A percentile compares a stretch with the other conserved stretches of the same genome.
These are phyloP conservation scores for Irpex sp. DNA, from an alignment of 1,284 basidiomycete species.

Conservation along the genomic window DNA sequence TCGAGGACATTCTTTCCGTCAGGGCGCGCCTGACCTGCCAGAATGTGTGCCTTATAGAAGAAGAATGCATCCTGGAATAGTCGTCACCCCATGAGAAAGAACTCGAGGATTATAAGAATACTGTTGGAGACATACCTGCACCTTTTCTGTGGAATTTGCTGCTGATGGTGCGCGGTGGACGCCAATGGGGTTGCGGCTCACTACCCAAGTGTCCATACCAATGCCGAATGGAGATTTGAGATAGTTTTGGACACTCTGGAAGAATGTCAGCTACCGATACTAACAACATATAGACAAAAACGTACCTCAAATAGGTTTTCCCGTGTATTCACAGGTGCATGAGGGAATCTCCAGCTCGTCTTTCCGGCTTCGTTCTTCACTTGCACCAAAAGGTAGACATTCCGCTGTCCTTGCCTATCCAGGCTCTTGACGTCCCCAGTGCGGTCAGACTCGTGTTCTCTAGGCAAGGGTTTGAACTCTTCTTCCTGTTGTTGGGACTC, in stretches of 20 bases:
- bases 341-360: slow-evolving; percentile 78
- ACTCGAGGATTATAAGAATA: not conserved
- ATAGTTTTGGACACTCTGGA: slow-evolving; percentile 21
- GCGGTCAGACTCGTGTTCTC: slow-evolving; percentile 61
- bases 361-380: slow-evolving; percentile 44
- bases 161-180: slow-evolving; percentile 47
- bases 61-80: slow-evolving; percentile 41
- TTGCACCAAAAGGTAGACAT: slow-evolving; percentile 81
- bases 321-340: slow-evolving; percentile 57
- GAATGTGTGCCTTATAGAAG: slow-evolving; percentile 82
- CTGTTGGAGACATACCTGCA: slow-evolving; percentile 1
- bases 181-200: slow-evolving; percentile 72
- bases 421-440: slow-evolving; percentile 67
- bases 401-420: slow-evolving; percentile 80
- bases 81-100: not conserved
- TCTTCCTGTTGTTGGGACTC: slow-evolving; percentile 46
- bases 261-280: not conserved
- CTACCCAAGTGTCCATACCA: slow-evolving; percentile 81
- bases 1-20: slow-evolving; percentile 54
- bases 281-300: slow-evolving; percentile 12
- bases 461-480: slow-evolving; percentile 55
- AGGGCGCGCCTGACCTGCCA: slow-evolving; percentile 71
- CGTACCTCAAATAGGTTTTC: slow-evolving; percentile 71
- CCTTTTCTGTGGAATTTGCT: not conserved
- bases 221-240: slow-evolving; percentile 65